phyloP scores from a whole-genome alignment of 768 basidiomycete genomes.

The Lactifluus subvellereus region DNA sequence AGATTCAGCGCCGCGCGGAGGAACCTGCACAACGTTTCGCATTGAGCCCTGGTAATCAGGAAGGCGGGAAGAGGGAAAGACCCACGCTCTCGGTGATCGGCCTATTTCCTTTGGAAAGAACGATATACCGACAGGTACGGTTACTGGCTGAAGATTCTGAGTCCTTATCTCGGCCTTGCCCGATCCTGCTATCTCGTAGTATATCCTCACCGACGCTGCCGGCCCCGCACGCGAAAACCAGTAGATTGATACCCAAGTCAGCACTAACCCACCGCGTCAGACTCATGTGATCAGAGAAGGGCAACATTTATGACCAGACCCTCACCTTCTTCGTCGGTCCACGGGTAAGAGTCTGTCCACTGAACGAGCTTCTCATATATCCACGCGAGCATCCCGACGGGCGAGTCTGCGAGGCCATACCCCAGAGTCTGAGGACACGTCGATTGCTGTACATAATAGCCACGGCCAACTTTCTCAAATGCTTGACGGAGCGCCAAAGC shows the following conservation, averaged over 20 bases:
- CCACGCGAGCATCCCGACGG: conserved; percentile 38
- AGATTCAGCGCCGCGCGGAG: conserved; percentile 33
- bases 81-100: conserved; percentile 37
- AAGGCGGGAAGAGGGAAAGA: conserved; percentile 4
- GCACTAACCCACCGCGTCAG: conserved; percentile 33
- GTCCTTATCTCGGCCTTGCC: not conserved
- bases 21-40: not conserved
- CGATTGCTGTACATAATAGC: conserved; percentile 37
- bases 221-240: conserved; percentile 56
- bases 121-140: conserved; percentile 45
- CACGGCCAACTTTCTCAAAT: conserved; percentile 32
- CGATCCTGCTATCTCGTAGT: conserved; percentile 39
- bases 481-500: conserved; percentile 30
- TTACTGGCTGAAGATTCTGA: conserved; percentile 1
- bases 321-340: conserved; percentile 50
- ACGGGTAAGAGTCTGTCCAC: conserved; percentile 43
- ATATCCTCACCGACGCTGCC: conserved; percentile 51
- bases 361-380: conserved; percentile 30
- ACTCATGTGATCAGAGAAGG: not conserved
- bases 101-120: conserved; percentile 47
- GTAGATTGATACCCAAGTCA: conserved; percentile 57
- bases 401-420: conserved; percentile 50
- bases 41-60: not conserved
- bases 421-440: conserved; percentile 35
- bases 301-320: not conserved